Percentiles rank a stretch among this genome's conserved stretches.
phyloP scores from a whole-genome alignment of 495 filamentous ascomycete genomes.

The Talaromyces trachyspermus region DNA sequence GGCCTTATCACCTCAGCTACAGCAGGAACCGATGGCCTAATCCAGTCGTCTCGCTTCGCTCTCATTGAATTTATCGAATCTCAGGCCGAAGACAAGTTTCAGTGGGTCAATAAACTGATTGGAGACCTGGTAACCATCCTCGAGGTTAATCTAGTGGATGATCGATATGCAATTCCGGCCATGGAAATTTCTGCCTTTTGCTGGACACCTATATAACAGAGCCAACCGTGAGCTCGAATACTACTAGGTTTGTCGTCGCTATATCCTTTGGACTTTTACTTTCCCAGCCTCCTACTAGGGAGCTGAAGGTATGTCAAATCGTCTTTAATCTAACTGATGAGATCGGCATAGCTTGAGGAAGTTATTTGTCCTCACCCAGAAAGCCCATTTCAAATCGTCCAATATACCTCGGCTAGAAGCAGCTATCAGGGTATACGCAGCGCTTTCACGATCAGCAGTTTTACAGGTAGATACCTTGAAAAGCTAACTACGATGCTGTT shows the following conservation, averaged over 20 bases:
- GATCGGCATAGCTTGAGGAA: slow-evolving; percentile 38
- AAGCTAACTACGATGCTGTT: slow-evolving; percentile 53
- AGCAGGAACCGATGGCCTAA: slow-evolving; percentile 72
- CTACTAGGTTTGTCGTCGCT: neutral
- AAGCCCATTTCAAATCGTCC: slow-evolving; percentile 71
- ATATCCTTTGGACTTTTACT: neutral
- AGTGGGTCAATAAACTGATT: slow-evolving; percentile 27
- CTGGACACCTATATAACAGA: slow-evolving; percentile 41
- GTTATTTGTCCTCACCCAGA: slow-evolving; percentile 63
- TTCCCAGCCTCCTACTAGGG: neutral
- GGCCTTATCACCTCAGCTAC: slow-evolving; percentile 80
- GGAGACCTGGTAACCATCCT: slow-evolving; percentile 37
- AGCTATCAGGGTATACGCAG: slow-evolving; percentile 68
- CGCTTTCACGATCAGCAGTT: slow-evolving; percentile 39
- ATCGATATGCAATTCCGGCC: slow-evolving; percentile 65
- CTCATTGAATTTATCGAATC: slow-evolving; percentile 42
- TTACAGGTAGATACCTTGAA: slow-evolving; percentile 38
- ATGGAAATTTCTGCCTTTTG: slow-evolving; percentile 71
- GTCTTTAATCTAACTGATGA: neutral
- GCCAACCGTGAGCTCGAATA: slow-evolving; percentile 2
- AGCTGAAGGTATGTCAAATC: too few species aligned
- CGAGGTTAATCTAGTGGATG: slow-evolving; percentile 43
- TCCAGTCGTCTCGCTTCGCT: slow-evolving; percentile 65
- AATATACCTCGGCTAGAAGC: slow-evolving; percentile 73
- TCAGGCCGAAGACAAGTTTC: slow-evolving; percentile 25